A percentile compares a stretch with the other conserved stretches of the same genome.
phyloP scores from a whole-genome alignment of 148 eudicot genomes.

The Arctostaphylos glauca region DNA sequence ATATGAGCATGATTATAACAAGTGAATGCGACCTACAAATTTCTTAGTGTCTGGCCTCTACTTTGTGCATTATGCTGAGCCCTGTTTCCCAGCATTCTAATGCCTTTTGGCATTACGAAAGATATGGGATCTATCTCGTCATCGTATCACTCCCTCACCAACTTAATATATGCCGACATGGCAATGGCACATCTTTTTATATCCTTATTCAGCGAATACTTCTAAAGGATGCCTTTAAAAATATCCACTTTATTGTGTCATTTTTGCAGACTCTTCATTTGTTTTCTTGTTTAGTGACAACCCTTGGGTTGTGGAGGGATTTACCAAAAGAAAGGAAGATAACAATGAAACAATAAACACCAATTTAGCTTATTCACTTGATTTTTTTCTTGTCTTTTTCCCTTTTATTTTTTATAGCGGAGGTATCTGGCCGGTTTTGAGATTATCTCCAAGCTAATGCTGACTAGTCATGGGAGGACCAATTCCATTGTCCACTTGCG shows the following conservation, averaged over 20 bases:
- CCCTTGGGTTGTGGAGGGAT: not conserved
- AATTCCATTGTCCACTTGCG: too few relatives aligned
- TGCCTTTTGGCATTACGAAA: not conserved
- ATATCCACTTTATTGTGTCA: not conserved
- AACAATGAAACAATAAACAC: not conserved
- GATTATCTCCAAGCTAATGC: too few relatives aligned
- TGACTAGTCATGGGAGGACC: too few relatives aligned
- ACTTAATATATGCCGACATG: not conserved
- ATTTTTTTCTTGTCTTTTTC: not conserved
- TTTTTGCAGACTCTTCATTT: not conserved
- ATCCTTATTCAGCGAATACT: not conserved
- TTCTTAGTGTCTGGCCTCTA: not conserved
- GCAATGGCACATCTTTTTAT: not conserved
- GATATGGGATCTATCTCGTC: not conserved
- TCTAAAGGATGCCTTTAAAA: not conserved
- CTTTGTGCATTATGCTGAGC: too few relatives aligned
- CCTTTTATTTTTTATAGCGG: not conserved
- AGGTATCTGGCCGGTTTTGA: too few relatives aligned
- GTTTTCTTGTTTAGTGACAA: not conserved
- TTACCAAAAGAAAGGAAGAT: not conserved
- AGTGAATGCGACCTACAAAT: not conserved
- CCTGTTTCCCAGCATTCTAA: not conserved
- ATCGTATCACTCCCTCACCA: not conserved
- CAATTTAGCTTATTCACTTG: not conserved
- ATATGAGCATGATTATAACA: not conserved